Evolutionary conservation across 768 basidiomycete species (phyloP).

Genomic region (Calocera viscosa): DNA sequence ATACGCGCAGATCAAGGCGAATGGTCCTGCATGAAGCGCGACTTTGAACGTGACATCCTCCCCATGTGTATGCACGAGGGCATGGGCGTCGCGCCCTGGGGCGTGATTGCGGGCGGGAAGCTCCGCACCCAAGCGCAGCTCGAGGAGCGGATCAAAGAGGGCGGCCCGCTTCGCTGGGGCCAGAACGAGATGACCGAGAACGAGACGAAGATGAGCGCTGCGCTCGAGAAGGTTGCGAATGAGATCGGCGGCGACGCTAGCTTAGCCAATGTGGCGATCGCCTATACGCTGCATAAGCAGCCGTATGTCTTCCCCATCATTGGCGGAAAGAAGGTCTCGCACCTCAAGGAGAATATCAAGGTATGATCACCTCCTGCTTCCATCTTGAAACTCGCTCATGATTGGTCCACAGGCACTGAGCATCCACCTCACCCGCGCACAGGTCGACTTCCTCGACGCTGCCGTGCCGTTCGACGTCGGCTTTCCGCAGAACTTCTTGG

Average conservation of each 20-base stretch:
- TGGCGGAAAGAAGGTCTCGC: constrained; percentile 42
- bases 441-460: constrained; percentile 37
- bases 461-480: constrained; percentile 36
- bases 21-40: constrained; percentile 30
- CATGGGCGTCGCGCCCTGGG: constrained; percentile 34
- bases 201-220: constrained; percentile 13
- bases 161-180: background rate
- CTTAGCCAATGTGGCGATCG: constrained; percentile 33
- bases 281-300: constrained; percentile 44
- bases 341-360: constrained; percentile 39
- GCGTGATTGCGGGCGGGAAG: constrained; percentile 32
- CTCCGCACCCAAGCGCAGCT: constrained; percentile 34
- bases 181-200: constrained; percentile 10
- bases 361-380: constrained; percentile 24
- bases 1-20: constrained; percentile 28
- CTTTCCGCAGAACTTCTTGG: constrained; percentile 31
- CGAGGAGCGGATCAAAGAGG: constrained; percentile 16
- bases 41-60: constrained; percentile 33
- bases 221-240: constrained; percentile 11
- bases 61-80: constrained; percentile 29
- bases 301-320: constrained; percentile 43
- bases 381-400: background rate
- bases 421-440: constrained; percentile 35
- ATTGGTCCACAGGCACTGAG: constrained; percentile 28
- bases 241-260: constrained; percentile 1